Percentiles rank a stretch among this genome's conserved stretches.
Conservation (phyloP, 116 monocot genomes). For the Zostera marina region DNA sequence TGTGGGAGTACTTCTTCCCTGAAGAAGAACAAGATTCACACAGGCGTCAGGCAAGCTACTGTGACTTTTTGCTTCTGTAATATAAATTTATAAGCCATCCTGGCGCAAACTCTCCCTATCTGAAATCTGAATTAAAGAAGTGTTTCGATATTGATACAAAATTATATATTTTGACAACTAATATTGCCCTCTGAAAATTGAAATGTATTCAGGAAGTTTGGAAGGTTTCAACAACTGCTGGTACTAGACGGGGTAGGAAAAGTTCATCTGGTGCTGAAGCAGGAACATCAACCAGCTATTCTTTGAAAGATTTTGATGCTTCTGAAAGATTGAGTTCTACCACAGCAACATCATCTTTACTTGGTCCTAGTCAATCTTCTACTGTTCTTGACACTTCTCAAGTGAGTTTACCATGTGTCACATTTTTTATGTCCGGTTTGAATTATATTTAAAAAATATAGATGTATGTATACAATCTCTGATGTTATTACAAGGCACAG, state of each 20-base stretch:
- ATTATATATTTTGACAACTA: neutral
- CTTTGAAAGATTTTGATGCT: constrained; percentile 44
- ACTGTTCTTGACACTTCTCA: constrained; percentile 42
- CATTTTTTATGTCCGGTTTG: no score
- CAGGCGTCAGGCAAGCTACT: constrained; percentile 65
- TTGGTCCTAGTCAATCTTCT: constrained; percentile 19
- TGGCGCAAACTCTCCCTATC: neutral
- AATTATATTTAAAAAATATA: no score
- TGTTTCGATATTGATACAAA: no score
- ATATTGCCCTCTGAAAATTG: neutral
- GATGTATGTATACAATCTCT: no score
- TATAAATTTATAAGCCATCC: neutral
- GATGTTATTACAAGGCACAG: no score
- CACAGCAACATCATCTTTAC: constrained; percentile 12
- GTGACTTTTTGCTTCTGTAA: neutral
- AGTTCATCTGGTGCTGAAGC: constrained; percentile 33
- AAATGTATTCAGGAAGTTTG: constrained; percentile 74
- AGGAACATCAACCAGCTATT: constrained; percentile 36
- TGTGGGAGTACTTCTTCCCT: constrained; percentile 99
- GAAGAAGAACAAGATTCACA: constrained; percentile 99
- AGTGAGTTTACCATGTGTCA: constrained; percentile 24
- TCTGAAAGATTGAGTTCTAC: constrained; percentile 23
- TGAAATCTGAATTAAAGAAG: no score
- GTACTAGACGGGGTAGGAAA: constrained; percentile 65
- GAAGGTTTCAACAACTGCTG: constrained; percentile 96